Base-by-base conservation (phyloP, 106 monocot genomes). In the Apostasia shenzhenica region DNA sequence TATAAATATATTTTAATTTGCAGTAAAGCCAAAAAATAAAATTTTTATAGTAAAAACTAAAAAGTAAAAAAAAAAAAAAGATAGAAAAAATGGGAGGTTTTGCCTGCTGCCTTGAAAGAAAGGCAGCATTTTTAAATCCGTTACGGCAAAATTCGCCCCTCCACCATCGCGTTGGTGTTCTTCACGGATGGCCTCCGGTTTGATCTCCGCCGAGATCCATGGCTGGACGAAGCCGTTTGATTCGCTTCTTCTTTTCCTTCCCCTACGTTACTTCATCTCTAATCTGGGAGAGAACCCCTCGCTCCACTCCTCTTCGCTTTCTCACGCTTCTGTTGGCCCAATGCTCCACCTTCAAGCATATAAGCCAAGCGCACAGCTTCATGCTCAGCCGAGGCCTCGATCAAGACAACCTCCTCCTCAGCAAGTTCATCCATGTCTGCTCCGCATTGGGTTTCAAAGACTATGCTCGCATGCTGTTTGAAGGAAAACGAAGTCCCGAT, bases 351-450 rank as follows among this genome's bases (percentile, higher is more conserved):
- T 66, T 77, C 63, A 59, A 66, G 4, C 81, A 88, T 76, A 12
- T 84, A 0, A 41, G 12, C 54, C 85, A 92, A 71, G 40, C 51
- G 64, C 91, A 92, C 57, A 72, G 69, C 57, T 88, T 83, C 67
- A 82, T 88, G 70, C 43, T 91, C 75, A 44, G 60, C 68, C 64
- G 80, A 8, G 82, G 75, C 76, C 83, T 92, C 60, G 82, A 85
- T 59, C 55, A 42, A 45, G 84, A 88, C 80, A 76, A 82, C 66
- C 70, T 70, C 76, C 73, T 80, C 59, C 75, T 92, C 70, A 55
- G 76, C 80, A 81, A 76, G 58, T 73, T 85, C 80, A 54, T 88
- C 74, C 58, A 73, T 8, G 64, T 71, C 26, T 83, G 75, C 71
- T 82, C 88, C 38, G 70, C 14, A 14, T 51, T 81, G 59, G 78